Evolutionary conservation across 768 basidiomycete genomes (phyloP), one percentile per base, ranked within the genome.

Genomic region (Hygrocybe punicea): DNA sequence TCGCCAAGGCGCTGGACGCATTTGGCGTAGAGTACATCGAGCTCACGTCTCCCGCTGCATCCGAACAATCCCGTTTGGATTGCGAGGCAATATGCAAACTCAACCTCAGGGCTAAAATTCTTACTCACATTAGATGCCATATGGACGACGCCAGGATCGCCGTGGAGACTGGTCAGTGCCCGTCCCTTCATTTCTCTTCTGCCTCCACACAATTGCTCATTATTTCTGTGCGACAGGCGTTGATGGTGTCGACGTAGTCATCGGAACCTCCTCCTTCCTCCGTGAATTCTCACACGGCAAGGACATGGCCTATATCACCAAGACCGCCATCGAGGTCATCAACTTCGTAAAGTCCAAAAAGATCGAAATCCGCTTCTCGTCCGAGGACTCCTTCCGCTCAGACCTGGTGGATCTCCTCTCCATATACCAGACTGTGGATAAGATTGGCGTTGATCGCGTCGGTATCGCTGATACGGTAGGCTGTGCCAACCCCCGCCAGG

Each of bases 1-100:
- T 99, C 65, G 97, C 97, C 62, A 93, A 87, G 78, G 94, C 94
- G 13, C 86, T 98, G 57, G 95, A 98, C 80, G 95, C 94, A 50
- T 98, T 99, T 69, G 97, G 97, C 67, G 97, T 98, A 57, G 97
- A 99, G 71, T 99, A 99, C 81, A 94, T 99, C 68, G 97, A 99
- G 69, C 88, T 99, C 69, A 99, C 97, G 35, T 98, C 96, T 14
- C 96, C 97, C 48, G 93, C 90, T 44, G 96, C 97, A 21, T 98
- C 96, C 5, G 93, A 98, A 67, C 94, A 98, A 73, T 97, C 94
- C 19, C 84, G 89, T 34, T 70, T 78, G 29, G 96, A 98, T 69
- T 99, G 97, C 77, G 93, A 96, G 78, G 91, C 92, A 46, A 99
- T 99, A 74, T 99, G 97, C 86, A 95, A 93, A 81, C 91, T 98